Conservation (phyloP, 2,329 filamentous ascomycete species). For the Acrocalymma vagum region DNA sequence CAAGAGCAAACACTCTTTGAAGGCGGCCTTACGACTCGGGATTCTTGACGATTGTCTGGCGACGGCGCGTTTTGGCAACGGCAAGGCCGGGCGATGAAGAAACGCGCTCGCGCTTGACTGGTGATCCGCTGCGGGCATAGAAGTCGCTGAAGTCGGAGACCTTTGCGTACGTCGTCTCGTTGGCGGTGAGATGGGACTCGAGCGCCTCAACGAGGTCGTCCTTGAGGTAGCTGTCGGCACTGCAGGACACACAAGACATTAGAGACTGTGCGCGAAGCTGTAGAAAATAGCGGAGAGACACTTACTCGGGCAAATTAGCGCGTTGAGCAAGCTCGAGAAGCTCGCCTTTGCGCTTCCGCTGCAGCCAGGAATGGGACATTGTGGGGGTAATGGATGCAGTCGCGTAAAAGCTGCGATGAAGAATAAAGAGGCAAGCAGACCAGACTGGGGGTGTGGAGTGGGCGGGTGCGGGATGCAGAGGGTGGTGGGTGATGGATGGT, state of each 20-base stretch:
- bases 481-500: conserved; percentile 20
- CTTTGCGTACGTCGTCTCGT: conserved; percentile 70
- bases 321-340: conserved; percentile 77
- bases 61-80: conserved; percentile 38
- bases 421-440: conserved; percentile 22
- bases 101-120: conserved; percentile 57
- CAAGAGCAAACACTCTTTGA: conserved; percentile 5
- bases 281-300: conserved; percentile 28
- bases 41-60: conserved; percentile 44
- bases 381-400: conserved; percentile 51
- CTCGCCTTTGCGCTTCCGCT: conserved; percentile 83
- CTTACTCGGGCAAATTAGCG: conserved; percentile 77
- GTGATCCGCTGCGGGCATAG: conserved; percentile 72
- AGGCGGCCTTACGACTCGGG: conserved; percentile 41
- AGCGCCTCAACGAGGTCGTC: conserved; percentile 71
- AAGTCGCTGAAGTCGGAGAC: conserved; percentile 76
- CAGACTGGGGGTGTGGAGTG: conserved; percentile 11
- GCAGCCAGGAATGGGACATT: conserved; percentile 77
- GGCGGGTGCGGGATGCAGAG: conserved; percentile 23
- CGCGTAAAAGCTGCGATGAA: conserved; percentile 60
- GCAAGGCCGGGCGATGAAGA: conserved; percentile 45
- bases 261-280: not conserved
- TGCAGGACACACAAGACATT: conserved; percentile 47
- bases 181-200: conserved; percentile 57
- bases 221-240: conserved; percentile 77